phyloP scores from a whole-genome alignment of 495 filamentous ascomycete species.

The Aspergillus baeticus region DNA sequence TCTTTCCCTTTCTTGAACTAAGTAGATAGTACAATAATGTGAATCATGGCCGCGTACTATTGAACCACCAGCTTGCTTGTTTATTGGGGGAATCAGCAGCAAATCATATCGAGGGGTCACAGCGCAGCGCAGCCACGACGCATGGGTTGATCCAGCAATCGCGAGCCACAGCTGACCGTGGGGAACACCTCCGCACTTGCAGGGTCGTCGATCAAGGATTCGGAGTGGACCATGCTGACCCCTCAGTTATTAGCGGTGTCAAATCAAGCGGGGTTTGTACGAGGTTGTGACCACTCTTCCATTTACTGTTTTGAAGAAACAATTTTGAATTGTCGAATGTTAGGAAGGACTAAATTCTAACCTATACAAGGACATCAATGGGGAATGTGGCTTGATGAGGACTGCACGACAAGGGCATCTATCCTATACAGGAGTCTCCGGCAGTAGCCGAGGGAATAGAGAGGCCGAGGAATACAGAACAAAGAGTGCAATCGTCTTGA shows the following conservation, averaged over 20 bases:
- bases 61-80: neutral
- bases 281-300: too few species aligned
- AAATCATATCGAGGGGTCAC: constrained; percentile 1
- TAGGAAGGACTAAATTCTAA: too few species aligned
- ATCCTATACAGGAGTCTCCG: neutral
- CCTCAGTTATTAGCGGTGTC: too few species aligned
- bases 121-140: neutral
- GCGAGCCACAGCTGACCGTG: neutral
- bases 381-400: too few species aligned
- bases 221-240: neutral
- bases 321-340: neutral
- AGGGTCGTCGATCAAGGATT: neutral
- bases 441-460: neutral
- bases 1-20: neutral
- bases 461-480: neutral
- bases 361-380: too few species aligned
- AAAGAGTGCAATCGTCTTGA: neutral
- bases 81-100: neutral
- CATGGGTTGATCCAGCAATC: neutral
- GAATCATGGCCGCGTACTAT: neutral
- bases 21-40: neutral
- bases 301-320: neutral
- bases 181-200: neutral
- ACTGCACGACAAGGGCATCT: too few species aligned
- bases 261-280: too few species aligned